phyloP scores from a whole-genome alignment of 2,329 filamentous ascomycete species.

The Aspergillus uvarum region DNA sequence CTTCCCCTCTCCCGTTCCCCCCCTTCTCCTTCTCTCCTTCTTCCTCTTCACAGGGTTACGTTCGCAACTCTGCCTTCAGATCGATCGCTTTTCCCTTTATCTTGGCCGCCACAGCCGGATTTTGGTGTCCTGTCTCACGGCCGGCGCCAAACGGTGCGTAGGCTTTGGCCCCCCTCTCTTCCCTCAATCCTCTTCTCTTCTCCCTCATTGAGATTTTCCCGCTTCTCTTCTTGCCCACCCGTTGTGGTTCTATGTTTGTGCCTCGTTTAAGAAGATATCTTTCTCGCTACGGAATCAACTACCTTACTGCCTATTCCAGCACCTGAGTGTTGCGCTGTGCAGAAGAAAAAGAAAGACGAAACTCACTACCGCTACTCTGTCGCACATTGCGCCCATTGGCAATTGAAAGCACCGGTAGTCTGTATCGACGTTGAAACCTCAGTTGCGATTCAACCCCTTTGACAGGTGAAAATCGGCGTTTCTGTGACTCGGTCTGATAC shows the following conservation, averaged over 20 bases:
- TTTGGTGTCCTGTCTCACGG: constrained; percentile 48
- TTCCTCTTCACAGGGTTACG: constrained; percentile 24
- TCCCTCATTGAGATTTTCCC: constrained; percentile 19
- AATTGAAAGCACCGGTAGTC: constrained; percentile 11
- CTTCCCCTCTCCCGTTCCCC: constrained; percentile 16
- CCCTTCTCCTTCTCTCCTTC: constrained; percentile 15
- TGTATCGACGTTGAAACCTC: constrained; percentile 13
- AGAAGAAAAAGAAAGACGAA: neutral
- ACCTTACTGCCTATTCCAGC: constrained; percentile 16
- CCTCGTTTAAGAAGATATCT: constrained; percentile 10
- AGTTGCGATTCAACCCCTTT: constrained; percentile 22
- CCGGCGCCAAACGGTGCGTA: constrained; percentile 49
- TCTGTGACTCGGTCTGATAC: constrained; percentile 23
- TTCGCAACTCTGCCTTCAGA: constrained; percentile 31
- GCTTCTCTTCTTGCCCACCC: constrained; percentile 20
- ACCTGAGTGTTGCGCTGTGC: constrained; percentile 14
- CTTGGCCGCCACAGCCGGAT: constrained; percentile 48
- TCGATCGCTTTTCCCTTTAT: constrained; percentile 34
- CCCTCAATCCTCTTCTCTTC: constrained; percentile 22
- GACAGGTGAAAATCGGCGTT: constrained; percentile 26
- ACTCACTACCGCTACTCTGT: constrained; percentile 3
- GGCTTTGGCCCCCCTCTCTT: constrained; percentile 41
- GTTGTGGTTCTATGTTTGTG: constrained; percentile 18
- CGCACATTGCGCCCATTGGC: constrained; percentile 7
- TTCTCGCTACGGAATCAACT: constrained; percentile 20